Evolutionary conservation across 2,329 filamentous ascomycete genomes (phyloP).

Genomic region (Alternaria brassicae): DNA sequence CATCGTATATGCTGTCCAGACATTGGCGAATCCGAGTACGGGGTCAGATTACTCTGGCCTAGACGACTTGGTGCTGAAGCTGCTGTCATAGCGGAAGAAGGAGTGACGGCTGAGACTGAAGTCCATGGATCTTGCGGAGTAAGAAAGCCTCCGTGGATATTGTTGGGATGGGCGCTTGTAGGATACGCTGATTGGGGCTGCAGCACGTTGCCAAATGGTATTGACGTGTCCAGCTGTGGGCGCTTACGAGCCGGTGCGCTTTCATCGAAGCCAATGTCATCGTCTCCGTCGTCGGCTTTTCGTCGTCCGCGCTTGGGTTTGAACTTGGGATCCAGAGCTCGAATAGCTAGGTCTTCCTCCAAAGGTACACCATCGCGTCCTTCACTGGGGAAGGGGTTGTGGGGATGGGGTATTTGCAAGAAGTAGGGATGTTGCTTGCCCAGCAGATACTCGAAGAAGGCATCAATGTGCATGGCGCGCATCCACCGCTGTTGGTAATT

Average conservation of each 20-base stretch:
- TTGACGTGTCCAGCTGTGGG: conserved; percentile 65
- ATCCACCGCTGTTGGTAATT: conserved; percentile 76
- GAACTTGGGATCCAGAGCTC: conserved; percentile 80
- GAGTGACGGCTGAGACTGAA: conserved; percentile 50
- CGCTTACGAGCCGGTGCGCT: conserved; percentile 60
- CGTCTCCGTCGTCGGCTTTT: conserved; percentile 64
- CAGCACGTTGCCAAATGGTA: conserved; percentile 47
- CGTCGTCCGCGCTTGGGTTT: conserved; percentile 68
- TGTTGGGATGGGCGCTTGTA: conserved; percentile 63
- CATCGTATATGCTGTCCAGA: conserved; percentile 55
- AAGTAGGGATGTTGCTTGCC: conserved; percentile 81
- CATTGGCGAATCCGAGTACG: conserved; percentile 54
- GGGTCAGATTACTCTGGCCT: conserved; percentile 44
- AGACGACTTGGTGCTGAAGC: conserved; percentile 46
- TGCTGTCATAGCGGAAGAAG: conserved; percentile 46
- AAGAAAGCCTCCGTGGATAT: conserved; percentile 55
- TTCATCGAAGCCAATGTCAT: conserved; percentile 62
- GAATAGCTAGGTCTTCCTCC: conserved; percentile 87
- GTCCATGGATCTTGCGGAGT: conserved; percentile 56
- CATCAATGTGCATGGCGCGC: conserved; percentile 93
- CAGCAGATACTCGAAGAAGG: conserved; percentile 90
- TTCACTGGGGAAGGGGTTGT: conserved; percentile 67
- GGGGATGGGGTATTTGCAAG: conserved; percentile 72
- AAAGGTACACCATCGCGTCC: conserved; percentile 81
- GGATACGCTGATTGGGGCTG: conserved; percentile 59